These are phyloP conservation scores for Crepidotus sp. DNA, from an alignment of 1,284 basidiomycete species.

Conservation along the genomic window DNA sequence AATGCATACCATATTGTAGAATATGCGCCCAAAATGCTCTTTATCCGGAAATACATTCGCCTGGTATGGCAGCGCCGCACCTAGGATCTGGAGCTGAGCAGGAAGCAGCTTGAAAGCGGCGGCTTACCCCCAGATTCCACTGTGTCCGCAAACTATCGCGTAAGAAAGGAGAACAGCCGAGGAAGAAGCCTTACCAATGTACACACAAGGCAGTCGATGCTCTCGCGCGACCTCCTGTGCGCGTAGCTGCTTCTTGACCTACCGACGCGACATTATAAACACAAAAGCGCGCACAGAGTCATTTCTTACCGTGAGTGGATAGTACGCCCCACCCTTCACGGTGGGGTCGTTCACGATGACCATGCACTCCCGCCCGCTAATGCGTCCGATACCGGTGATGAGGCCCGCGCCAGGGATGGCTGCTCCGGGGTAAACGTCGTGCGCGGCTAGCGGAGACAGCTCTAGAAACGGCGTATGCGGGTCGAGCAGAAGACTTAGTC, in stretches of 20 bases:
- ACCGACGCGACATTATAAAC: not conserved
- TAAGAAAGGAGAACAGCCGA: conserved; percentile 1
- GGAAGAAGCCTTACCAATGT: conserved; percentile 60
- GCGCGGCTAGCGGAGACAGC: conserved; percentile 77
- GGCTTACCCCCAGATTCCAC: conserved; percentile 75
- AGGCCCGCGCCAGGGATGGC: conserved; percentile 83
- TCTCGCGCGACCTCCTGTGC: conserved; percentile 91
- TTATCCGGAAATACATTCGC: conserved; percentile 88
- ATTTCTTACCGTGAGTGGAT: conserved; percentile 89
- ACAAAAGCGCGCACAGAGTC: too few species aligned
- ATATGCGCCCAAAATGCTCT: conserved; percentile 93
- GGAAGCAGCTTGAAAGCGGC: not conserved
- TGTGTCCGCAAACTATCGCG: conserved; percentile 23
- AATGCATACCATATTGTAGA: conserved; percentile 82
- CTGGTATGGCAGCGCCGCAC: conserved; percentile 88
- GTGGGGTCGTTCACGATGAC: conserved; percentile 91
- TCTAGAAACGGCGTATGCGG: conserved; percentile 87
- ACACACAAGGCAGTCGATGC: conserved; percentile 86
- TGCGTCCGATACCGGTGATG: conserved; percentile 80
- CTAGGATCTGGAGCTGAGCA: not conserved
- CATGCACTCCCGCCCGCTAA: conserved; percentile 80
- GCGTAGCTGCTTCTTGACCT: conserved; percentile 93
- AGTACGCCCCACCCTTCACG: conserved; percentile 90
- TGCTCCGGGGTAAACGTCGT: conserved; percentile 78
- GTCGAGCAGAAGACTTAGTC: conserved; percentile 60